Evolutionary conservation across 2,329 filamentous ascomycete species (phyloP).

Genomic region (Bertia moriformis): DNA sequence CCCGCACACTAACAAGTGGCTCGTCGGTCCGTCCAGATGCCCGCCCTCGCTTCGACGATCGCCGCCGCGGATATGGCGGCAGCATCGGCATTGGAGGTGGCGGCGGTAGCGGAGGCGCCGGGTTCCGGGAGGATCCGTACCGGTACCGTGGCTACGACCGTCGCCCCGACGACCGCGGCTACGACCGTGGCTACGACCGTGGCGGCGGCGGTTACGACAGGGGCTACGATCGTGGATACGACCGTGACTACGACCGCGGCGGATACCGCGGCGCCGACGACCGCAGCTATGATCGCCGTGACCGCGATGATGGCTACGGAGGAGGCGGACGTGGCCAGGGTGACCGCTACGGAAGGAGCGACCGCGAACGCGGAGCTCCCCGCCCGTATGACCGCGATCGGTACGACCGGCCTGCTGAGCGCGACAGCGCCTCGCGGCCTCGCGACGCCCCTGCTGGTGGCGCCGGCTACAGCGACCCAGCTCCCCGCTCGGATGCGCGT

Average conservation of each 20-base stretch:
- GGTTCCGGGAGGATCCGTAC: conserved; percentile 40
- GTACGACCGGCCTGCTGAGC: conserved; percentile 30
- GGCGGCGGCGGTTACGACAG: conserved; percentile 28
- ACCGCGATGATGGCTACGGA: conserved; percentile 17
- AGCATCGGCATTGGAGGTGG: conserved; percentile 24
- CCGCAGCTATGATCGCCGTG: conserved; percentile 21
- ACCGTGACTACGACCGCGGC: conserved; percentile 17
- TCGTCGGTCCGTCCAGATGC: conserved; percentile 27
- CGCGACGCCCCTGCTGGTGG: conserved; percentile 22
- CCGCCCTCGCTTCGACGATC: conserved; percentile 40
- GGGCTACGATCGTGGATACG: conserved; percentile 19
- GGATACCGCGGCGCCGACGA: conserved; percentile 28
- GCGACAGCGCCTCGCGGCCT: conserved; percentile 20
- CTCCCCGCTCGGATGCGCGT: conserved; percentile 23
- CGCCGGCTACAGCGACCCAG: conserved; percentile 25
- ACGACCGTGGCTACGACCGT: conserved; percentile 44
- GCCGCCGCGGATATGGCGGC: conserved; percentile 41
- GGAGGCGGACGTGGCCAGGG: conserved; percentile 19
- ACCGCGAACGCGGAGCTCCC: conserved; percentile 14
- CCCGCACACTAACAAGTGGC: conserved; percentile 30
- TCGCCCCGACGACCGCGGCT: conserved; percentile 15
- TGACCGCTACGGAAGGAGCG: conserved; percentile 13
- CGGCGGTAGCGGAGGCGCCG: conserved; percentile 22
- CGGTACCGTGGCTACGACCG: conserved; percentile 31
- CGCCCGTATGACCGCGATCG: conserved; percentile 11